Conservation (phyloP, 202 grass and related monocot genomes). For the Schoenoplectus triqueter region DNA sequence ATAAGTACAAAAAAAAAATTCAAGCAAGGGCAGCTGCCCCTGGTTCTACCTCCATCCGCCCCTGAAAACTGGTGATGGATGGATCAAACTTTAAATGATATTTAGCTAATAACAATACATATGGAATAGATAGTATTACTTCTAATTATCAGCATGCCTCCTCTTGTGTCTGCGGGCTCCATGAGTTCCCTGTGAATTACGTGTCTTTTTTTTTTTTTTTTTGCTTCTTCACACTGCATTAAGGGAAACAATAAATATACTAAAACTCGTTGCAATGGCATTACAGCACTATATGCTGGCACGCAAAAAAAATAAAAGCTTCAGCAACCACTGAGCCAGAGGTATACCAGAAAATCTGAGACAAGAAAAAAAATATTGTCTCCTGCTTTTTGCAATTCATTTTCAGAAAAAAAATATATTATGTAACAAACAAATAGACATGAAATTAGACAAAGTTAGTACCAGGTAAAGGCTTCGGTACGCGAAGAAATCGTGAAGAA, state of each 20-base stretch:
- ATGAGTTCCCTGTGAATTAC: conserved; percentile 49
- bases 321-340: neutral
- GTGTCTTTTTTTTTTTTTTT: conserved; percentile 49
- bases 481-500: too few species aligned
- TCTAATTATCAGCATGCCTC: conserved; percentile 75
- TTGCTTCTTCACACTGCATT: conserved; percentile 70
- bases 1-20: too few species aligned
- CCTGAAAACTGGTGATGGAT: neutral
- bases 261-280: neutral
- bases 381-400: too few species aligned
- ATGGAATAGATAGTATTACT: neutral
- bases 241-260: conserved; percentile 34
- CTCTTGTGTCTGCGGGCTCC: conserved; percentile 76
- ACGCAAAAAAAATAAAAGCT: neutral
- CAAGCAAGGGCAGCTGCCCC: too few species aligned
- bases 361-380: too few species aligned
- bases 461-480: too few species aligned
- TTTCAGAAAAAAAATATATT: too few species aligned
- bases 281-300: conserved; percentile 2
- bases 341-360: conserved; percentile 69
- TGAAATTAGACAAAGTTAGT: too few species aligned
- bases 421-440: too few species aligned
- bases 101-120: conserved; percentile 31
- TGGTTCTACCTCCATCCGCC: too few species aligned
- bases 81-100: conserved; percentile 35